Evolutionary conservation across 345 rosid species (phyloP), one percentile per base, ranked within the genome.

Genomic region (Raphanus raphanistrum): DNA sequence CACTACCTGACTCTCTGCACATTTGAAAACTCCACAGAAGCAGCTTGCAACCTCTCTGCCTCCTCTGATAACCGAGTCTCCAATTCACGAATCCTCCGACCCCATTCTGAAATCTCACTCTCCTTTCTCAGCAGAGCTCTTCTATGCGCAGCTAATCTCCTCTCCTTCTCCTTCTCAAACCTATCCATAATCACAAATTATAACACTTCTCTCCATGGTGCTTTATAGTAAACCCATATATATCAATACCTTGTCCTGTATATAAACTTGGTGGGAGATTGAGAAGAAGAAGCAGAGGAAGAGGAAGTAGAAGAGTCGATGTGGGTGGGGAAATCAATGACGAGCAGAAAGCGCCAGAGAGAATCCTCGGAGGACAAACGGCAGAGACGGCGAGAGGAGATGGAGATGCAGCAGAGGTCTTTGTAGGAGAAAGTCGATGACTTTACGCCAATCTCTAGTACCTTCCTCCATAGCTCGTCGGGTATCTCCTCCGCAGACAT

Each of bases 401-500:
- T 92, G 4, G 99, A 89, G 82, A 92, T 50, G 81, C 91, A 80
- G 21, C 98, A 92, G n/a, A 94, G 85, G 68, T 92, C 98, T 77
- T 84, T 90, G 81, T 70, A 87, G 10, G 76, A 80, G 58, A 92
- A 85, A 6, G 75, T 66, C 1, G 84, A 84, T 5, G 73, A 80
- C 16, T 66, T 76, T 1, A 84, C 84, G 17, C 97, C 97, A 48
- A 72, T 72, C 72, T 86, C 90, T 1, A 94, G 84, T 59, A 92
- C 86, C 69, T 71, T 88, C 57, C 89, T 76, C 98, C 97, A 88
- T 68, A 94, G 82, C 78, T 94, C 98, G 81, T 94, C 96, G 0
- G 93, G 94, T 66, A 94, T 62, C 11, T 83, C 88, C 45, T 61
- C 54, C 1, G 76, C 74, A 1, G 84, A 78, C 84, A 84, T 85